These are phyloP conservation scores for Haplosporangium gracile DNA, from an alignment of 192 early-diverging fungal species.

Conservation along the genomic window DNA sequence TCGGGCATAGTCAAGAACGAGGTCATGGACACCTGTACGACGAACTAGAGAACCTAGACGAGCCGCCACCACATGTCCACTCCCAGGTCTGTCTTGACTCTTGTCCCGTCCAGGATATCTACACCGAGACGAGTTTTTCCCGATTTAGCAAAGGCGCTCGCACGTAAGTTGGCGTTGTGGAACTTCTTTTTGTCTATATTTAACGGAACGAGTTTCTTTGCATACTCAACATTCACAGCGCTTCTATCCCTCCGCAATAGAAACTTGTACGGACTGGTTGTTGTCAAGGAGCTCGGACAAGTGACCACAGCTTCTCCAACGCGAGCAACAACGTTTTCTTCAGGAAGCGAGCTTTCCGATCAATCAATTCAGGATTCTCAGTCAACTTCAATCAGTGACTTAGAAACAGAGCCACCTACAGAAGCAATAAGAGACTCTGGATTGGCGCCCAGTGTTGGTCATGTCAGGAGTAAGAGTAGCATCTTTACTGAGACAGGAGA, in stretches of 20 bases:
- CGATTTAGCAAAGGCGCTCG: slow-evolving; percentile 47
- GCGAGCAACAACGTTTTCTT: not conserved
- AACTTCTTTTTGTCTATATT: not conserved
- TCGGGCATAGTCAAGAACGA: not conserved
- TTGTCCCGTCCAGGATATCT: slow-evolving; percentile 54
- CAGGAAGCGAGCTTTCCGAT: not conserved
- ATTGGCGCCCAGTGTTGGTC: not conserved
- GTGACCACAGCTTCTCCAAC: not conserved
- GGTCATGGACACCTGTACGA: not conserved
- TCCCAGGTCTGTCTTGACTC: slow-evolving; percentile 44
- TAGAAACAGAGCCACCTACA: not conserved
- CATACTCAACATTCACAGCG: no score
- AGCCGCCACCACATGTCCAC: slow-evolving; percentile 34
- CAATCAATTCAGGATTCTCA: not conserved
- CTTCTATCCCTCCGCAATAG: slow-evolving; percentile 10
- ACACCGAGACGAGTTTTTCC: slow-evolving; percentile 35
- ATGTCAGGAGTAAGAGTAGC: slow-evolving; percentile 6
- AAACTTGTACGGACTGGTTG: slow-evolving; percentile 48
- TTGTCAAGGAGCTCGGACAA: slow-evolving; percentile 38
- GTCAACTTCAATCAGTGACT: not conserved
- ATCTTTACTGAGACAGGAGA: slow-evolving; percentile 29
- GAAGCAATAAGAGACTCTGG: not conserved
- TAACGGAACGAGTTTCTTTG: no score
- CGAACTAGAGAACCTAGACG: slow-evolving; percentile 13
- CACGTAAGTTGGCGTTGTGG: slow-evolving; percentile 21